Conservation (phyloP, 306 rosid genomes). For the Oemleria cerasiformis region DNA sequence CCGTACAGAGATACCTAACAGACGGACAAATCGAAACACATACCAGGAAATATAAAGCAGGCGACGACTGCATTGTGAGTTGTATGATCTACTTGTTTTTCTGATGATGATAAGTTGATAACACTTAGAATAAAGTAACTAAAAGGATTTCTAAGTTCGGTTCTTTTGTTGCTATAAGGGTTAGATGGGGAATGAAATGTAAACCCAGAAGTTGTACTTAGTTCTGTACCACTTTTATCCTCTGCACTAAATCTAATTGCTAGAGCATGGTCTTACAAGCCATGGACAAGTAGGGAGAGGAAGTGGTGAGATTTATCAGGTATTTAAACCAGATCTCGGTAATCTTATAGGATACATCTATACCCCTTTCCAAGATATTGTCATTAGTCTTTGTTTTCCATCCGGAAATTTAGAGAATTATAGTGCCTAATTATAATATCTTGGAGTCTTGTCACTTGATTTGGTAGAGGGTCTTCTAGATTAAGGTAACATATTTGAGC, state of each 20-base stretch:
- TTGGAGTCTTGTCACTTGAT: background rate
- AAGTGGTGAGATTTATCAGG: background rate
- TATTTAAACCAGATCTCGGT: background rate
- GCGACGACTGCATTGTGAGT: slow-evolving; percentile 36
- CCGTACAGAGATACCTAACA: slow-evolving; percentile 50
- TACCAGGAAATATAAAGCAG: slow-evolving; percentile 19
- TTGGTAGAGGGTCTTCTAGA: too few relatives aligned
- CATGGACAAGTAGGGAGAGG: background rate
- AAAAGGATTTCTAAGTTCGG: background rate
- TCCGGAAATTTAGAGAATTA: background rate
- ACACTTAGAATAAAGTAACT: background rate
- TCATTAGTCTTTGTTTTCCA: background rate
- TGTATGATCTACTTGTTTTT: slow-evolving; percentile 5
- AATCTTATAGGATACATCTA: background rate
- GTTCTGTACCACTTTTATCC: background rate
- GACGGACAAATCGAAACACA: slow-evolving; percentile 10
- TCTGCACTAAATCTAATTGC: background rate
- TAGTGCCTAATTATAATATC: background rate
- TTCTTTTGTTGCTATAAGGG: background rate
- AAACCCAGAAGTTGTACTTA: background rate
- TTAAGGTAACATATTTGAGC: too few relatives aligned
- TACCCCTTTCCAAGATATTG: background rate
- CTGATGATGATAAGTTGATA: background rate
- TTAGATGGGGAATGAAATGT: background rate
- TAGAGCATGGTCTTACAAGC: background rate